Evolutionary conservation across 176 grass and related monocot species (phyloP).

Genomic region (Ensete ventricosum): DNA sequence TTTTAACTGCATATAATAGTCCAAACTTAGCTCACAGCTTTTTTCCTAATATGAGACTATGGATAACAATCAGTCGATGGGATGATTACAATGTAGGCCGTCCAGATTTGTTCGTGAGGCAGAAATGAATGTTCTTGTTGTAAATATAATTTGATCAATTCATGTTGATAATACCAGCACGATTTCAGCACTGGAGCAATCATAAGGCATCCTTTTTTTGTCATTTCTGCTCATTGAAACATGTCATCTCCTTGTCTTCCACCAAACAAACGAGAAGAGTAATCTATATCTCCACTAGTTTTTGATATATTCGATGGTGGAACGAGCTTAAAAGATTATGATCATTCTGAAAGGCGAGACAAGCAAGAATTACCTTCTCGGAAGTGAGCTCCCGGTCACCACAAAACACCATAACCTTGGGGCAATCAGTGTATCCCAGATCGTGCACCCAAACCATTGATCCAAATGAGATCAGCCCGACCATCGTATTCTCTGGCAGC

Average conservation of each 20-base stretch:
- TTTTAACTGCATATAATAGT: too few relatives aligned
- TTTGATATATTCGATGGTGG: neutral
- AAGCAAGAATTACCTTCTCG: constrained; percentile 38
- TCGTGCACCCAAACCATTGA: constrained; percentile 85
- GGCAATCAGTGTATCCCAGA: constrained; percentile 56
- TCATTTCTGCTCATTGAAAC: too few relatives aligned
- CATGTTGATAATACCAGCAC: neutral
- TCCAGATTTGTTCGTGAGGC: too few relatives aligned
- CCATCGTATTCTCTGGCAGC: constrained; percentile 56
- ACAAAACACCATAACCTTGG: constrained; percentile 56
- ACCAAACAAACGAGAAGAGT: neutral
- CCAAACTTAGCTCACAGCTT: too few relatives aligned
- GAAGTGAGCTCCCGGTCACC: constrained; percentile 72
- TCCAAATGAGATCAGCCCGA: constrained; percentile 63
- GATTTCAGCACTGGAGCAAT: neutral
- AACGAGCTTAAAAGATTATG: neutral
- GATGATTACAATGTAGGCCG: too few relatives aligned
- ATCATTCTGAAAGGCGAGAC: neutral
- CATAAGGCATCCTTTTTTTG: neutral
- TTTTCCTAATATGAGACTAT: too few relatives aligned
- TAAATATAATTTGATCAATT: neutral
- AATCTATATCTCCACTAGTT: neutral
- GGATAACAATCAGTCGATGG: too few relatives aligned
- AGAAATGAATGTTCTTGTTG: too few relatives aligned
- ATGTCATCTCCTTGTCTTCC: too few relatives aligned